Evolutionary conservation across 2,329 filamentous ascomycete species (phyloP).

Genomic region (Sclerotiophoma versabilis): DNA sequence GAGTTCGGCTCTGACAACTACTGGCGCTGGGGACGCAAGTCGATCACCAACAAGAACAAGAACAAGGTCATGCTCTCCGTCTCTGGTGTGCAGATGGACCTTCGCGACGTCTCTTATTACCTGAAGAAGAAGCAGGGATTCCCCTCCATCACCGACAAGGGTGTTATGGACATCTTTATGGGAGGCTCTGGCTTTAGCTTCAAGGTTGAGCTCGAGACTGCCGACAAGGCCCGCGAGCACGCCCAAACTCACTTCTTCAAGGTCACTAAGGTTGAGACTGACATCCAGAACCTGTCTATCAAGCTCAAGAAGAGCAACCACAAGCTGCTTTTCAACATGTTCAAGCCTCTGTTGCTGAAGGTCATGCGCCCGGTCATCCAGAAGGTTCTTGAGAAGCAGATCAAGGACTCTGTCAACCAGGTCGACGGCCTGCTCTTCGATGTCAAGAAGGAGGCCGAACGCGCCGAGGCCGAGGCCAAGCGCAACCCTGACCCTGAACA

Average conservation of each 20-base stretch:
- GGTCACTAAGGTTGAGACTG: constrained; percentile 85
- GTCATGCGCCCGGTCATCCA: constrained; percentile 83
- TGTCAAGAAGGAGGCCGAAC: constrained; percentile 83
- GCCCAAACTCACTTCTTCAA: constrained; percentile 91
- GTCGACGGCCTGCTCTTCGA: constrained; percentile 76
- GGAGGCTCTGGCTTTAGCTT: constrained; percentile 89
- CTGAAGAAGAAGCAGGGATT: constrained; percentile 95
- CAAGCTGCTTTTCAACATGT: constrained; percentile 84
- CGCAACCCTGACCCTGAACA: constrained; percentile 72
- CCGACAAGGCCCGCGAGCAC: constrained; percentile 64
- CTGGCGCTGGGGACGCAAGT: constrained; percentile 93
- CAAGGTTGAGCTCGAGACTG: constrained; percentile 85
- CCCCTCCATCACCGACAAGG: constrained; percentile 84
- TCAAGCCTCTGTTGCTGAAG: constrained; percentile 87
- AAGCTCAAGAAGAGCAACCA: constrained; percentile 95
- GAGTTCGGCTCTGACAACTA: constrained; percentile 93
- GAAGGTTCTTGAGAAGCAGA: constrained; percentile 87
- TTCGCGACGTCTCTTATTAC: constrained; percentile 82
- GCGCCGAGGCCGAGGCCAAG: constrained; percentile 69
- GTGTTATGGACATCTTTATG: constrained; percentile 86
- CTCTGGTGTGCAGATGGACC: constrained; percentile 89
- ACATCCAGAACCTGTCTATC: constrained; percentile 81
- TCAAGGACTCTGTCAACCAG: constrained; percentile 81
- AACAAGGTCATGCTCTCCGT: constrained; percentile 87
- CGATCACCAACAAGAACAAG: constrained; percentile 78